Percentiles rank a stretch among this genome's conserved stretches.
Evolutionary conservation across 1,284 basidiomycete genomes (phyloP).

Genomic region (Cerrena zonata): DNA sequence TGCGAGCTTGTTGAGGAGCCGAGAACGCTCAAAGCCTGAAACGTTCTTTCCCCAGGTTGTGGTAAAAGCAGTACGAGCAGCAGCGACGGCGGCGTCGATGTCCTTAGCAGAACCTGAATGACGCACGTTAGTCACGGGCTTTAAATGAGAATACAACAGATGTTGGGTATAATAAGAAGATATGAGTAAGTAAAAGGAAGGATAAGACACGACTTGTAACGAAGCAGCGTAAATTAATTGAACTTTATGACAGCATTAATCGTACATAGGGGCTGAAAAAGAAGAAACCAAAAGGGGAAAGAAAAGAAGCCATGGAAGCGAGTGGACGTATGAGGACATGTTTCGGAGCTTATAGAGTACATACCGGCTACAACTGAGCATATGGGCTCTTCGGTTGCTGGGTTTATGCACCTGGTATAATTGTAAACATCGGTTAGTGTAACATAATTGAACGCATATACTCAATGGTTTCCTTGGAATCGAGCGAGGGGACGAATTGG

Average conservation of each 20-base stretch:
- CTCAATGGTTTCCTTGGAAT: slow-evolving; percentile 56
- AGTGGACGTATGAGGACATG: not conserved
- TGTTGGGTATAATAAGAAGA: no score
- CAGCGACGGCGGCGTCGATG: slow-evolving; percentile 77
- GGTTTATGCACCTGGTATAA: slow-evolving; percentile 54
- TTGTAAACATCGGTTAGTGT: not conserved
- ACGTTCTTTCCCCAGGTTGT: slow-evolving; percentile 88
- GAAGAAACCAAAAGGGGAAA: not conserved
- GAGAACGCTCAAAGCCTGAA: slow-evolving; percentile 75
- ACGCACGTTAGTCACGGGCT: no score
- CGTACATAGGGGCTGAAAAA: not conserved
- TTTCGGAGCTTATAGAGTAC: slow-evolving; percentile 9
- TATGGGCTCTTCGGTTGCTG: slow-evolving; percentile 68
- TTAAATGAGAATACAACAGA: no score
- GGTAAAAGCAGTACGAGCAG: slow-evolving; percentile 80
- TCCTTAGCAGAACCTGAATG: slow-evolving; percentile 74
- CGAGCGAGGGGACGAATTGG: slow-evolving; percentile 68
- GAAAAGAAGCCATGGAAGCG: not conserved
- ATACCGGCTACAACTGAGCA: slow-evolving; percentile 65
- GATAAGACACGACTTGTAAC: not conserved
- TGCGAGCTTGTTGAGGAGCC: slow-evolving; percentile 79
- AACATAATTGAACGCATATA: slow-evolving; percentile 27
- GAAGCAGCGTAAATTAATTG: not conserved
- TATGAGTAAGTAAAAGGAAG: not conserved
- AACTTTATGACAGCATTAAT: not conserved